These are phyloP conservation scores for Glaciozyma martinii DNA, from an alignment of 768 basidiomycete species.

Conservation along the genomic window DNA sequence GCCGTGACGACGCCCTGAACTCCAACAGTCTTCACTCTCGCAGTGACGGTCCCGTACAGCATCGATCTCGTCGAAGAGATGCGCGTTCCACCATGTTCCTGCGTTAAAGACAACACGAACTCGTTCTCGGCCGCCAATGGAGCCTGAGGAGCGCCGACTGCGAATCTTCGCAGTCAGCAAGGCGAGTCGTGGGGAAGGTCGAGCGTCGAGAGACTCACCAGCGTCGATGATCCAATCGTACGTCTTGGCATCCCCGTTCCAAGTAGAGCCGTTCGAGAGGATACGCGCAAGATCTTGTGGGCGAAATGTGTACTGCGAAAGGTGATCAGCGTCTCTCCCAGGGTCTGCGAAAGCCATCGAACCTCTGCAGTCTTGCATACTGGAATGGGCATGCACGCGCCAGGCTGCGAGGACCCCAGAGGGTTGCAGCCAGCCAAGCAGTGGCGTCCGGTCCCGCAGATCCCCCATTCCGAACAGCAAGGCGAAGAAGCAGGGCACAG, in stretches of 20 bases:
- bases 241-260: slow-evolving; percentile 20
- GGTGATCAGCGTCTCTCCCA: neutral
- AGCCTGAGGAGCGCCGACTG: neutral
- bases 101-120: slow-evolving; percentile 7
- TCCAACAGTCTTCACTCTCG: slow-evolving; percentile 31
- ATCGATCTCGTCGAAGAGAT: slow-evolving; percentile 38
- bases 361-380: slow-evolving; percentile 12
- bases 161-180: neutral
- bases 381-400: slow-evolving; percentile 8
- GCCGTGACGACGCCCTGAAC: slow-evolving; percentile 36
- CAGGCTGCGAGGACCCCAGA: slow-evolving; percentile 6
- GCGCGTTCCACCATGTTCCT: slow-evolving; percentile 34
- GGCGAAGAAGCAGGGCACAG: slow-evolving; percentile 11
- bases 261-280: slow-evolving; percentile 5
- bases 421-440: slow-evolving; percentile 30
- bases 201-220: neutral
- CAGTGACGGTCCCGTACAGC: slow-evolving; percentile 37
- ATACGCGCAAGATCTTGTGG: neutral
- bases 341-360: neutral
- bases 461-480: slow-evolving; percentile 22
- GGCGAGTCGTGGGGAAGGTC: neutral
- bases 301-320: slow-evolving; percentile 3
- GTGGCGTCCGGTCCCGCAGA: slow-evolving; percentile 23
- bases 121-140: neutral
- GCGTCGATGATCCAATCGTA: slow-evolving; percentile 24